phyloP scores from a whole-genome alignment of 345 rosid species.

The Rhizophora apiculata region DNA sequence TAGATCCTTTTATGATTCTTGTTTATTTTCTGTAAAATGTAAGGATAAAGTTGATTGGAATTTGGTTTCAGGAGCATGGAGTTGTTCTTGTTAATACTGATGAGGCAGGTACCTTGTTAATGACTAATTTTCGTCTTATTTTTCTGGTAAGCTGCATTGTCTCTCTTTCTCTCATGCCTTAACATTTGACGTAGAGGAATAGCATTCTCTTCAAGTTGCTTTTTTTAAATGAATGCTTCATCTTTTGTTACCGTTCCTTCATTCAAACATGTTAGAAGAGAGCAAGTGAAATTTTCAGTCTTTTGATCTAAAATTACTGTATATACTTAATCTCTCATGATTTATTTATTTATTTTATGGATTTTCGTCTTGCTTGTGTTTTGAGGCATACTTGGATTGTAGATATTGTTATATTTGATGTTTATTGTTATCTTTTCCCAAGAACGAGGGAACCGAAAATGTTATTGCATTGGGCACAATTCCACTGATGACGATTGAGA shows the following conservation, averaged over 20 bases:
- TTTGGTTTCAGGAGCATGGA: constrained; percentile 64
- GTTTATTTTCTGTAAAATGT: not conserved
- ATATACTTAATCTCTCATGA: too few species aligned
- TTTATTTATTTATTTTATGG: too few species aligned
- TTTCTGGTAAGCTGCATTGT: constrained; percentile 61
- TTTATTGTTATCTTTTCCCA: constrained; percentile 22
- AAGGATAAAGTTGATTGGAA: not conserved
- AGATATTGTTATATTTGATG: too few species aligned
- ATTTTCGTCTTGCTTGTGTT: too few species aligned
- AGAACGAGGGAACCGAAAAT: constrained; percentile 82
- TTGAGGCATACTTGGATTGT: too few species aligned
- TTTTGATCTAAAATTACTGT: not conserved
- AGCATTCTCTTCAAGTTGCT: not conserved
- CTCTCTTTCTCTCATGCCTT: not conserved
- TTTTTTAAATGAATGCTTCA: not conserved
- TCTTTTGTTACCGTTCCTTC: constrained; percentile 10
- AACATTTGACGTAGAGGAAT: not conserved
- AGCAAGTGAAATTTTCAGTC: not conserved
- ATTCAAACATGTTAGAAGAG: constrained; percentile 1
- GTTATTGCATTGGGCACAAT: constrained; percentile 76
- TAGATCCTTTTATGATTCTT: not conserved
- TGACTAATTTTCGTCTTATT: constrained; percentile 89
- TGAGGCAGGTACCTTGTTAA: constrained; percentile 75
- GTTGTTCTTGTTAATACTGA: constrained; percentile 82
- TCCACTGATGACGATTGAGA: constrained; percentile 84